These are phyloP conservation scores for Neurospora sp. DNA, from an alignment of 495 filamentous ascomycete species.

Conservation along the genomic window DNA sequence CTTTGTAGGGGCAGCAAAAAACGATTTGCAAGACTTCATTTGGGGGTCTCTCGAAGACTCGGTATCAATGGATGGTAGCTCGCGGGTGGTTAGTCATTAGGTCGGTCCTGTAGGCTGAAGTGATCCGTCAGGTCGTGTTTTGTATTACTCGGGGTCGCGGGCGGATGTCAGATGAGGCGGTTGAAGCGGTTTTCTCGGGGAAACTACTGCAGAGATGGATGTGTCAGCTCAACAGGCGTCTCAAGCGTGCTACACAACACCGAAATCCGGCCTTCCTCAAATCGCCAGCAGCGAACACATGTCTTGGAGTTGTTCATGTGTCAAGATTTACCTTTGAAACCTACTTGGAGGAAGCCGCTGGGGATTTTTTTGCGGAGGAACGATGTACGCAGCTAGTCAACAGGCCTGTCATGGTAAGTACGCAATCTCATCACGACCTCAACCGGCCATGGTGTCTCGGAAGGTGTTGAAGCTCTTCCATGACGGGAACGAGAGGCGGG, in stretches of 20 bases:
- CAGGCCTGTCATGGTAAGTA: neutral
- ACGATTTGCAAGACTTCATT: too few relatives aligned
- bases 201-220: neutral
- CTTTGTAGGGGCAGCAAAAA: too few relatives aligned
- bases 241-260: neutral
- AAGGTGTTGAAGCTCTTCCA: neutral
- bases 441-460: neutral
- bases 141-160: too few relatives aligned
- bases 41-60: too few relatives aligned
- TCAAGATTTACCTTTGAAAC: neutral
- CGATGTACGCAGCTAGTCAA: neutral
- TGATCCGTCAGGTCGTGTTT: too few relatives aligned
- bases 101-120: too few relatives aligned
- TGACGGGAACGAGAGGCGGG: neutral
- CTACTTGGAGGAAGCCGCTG: neutral
- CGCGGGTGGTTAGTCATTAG: too few relatives aligned
- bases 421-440: neutral
- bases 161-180: neutral
- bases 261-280: neutral
- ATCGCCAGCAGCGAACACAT: neutral
- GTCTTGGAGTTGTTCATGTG: neutral
- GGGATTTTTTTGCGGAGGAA: neutral
- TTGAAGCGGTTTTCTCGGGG: neutral
- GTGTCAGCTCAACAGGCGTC: neutral
- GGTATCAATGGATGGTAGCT: too few relatives aligned